These are phyloP conservation scores for Rhizopogon vesiculosus DNA, from an alignment of 768 basidiomycete species.

Conservation along the genomic window DNA sequence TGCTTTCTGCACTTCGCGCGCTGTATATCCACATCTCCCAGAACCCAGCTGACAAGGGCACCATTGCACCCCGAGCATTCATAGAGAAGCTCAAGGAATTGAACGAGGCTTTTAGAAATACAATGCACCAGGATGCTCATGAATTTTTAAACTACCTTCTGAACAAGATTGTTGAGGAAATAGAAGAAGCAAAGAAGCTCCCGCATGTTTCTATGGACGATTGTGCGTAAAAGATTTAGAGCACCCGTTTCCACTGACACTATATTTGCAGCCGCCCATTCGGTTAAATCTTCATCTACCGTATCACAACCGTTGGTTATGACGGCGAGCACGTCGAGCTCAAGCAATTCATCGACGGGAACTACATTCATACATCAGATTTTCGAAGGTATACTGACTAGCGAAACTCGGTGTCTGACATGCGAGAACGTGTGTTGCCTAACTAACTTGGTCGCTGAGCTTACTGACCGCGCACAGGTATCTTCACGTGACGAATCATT, in stretches of 20 bases:
- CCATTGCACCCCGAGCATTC: slow-evolving; percentile 85
- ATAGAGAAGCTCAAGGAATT: slow-evolving; percentile 91
- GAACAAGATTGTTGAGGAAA: slow-evolving; percentile 91
- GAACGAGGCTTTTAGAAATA: slow-evolving; percentile 86
- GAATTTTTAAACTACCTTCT: slow-evolving; percentile 95
- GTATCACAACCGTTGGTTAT: slow-evolving; percentile 35
- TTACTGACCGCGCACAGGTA: slow-evolving; percentile 42
- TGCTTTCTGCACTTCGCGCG: slow-evolving; percentile 92
- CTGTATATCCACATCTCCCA: slow-evolving; percentile 80
- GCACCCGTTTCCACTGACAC: slow-evolving; percentile 1
- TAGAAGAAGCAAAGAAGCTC: slow-evolving; percentile 65
- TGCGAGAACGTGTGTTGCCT: slow-evolving; percentile 82
- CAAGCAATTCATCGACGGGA: slow-evolving; percentile 41
- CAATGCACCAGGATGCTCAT: slow-evolving; percentile 97
- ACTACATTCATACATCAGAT: slow-evolving; percentile 85
- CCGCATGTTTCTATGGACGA: slow-evolving; percentile 52
- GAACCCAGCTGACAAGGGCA: slow-evolving; percentile 76
- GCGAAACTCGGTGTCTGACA: slow-evolving; percentile 95
- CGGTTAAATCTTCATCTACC: slow-evolving; percentile 51
- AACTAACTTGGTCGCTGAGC: slow-evolving; percentile 5
- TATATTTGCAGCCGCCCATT: slow-evolving; percentile 48
- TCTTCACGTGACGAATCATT: slow-evolving; percentile 95
- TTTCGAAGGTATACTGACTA: slow-evolving; percentile 92
- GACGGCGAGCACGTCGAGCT: slow-evolving; percentile 41
- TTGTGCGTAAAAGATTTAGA: slow-evolving; percentile 40